Evolutionary conservation across 257 asterid species (phyloP).

Genomic region (Scutellaria barbata): DNA sequence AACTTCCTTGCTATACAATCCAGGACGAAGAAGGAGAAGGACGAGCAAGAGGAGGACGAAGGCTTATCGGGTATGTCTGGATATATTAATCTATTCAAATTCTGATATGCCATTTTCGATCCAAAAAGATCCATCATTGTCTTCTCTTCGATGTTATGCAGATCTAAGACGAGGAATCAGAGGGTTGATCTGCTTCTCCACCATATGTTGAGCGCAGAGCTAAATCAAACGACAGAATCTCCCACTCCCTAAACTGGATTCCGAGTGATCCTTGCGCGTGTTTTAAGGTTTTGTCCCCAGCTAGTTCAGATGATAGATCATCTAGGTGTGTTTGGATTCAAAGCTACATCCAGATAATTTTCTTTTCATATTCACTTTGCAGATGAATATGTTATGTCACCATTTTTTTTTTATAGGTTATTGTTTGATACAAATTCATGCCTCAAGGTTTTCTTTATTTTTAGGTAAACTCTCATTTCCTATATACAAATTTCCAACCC

Average conservation of each 20-base stretch:
- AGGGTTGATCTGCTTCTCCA: conserved; percentile 91
- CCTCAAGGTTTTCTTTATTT: conserved; percentile 8
- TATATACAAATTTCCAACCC: background rate
- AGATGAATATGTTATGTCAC: background rate
- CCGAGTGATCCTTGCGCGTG: background rate
- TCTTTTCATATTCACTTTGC: background rate
- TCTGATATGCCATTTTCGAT: conserved; percentile 6
- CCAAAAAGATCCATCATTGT: background rate
- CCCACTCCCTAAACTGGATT: conserved; percentile 43
- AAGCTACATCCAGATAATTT: conserved; percentile 9
- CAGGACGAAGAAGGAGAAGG: conserved; percentile 56
- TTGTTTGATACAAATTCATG: conserved; percentile 11
- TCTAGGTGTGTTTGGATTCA: conserved; percentile 20
- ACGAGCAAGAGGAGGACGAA: conserved; percentile 36
- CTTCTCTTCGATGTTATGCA: conserved; percentile 44
- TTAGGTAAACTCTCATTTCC: background rate
- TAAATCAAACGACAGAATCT: conserved; percentile 39
- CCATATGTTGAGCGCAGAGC: conserved; percentile 92
- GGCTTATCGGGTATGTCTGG: conserved; percentile 67
- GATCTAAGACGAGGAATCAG: conserved; percentile 73
- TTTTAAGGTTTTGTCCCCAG: background rate
- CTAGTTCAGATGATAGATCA: background rate
- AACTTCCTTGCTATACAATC: conserved; percentile 17
- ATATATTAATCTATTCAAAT: conserved; percentile 3
- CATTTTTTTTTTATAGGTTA: background rate